Base-by-base conservation (phyloP, 306 rosid genomes). In the Quercus glauca region DNA sequence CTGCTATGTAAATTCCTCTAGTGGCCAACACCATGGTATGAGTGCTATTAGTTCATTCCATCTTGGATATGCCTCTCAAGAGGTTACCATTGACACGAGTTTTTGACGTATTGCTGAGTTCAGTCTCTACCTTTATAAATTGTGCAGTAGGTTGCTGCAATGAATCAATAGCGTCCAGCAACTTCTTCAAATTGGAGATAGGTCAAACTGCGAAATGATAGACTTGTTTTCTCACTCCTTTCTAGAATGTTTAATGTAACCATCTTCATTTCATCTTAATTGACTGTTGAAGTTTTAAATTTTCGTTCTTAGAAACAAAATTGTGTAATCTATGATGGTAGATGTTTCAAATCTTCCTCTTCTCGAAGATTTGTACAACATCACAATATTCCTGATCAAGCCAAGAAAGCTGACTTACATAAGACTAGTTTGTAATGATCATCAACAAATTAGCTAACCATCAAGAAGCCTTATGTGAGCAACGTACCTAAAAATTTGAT, bases 51-150 rank as follows among this genome's bases (percentile, higher is more conserved):
- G 21, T 26, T 73, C 69, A 87, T 75, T 75, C 80, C 73, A 60
- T 76, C 69, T 21, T 82, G 63, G 79, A 73, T 81, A 28, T 73
- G 76, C 82, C 73, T 73, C 81, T 73, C 89, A 78, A 73, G 86
- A 84, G 85, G 81, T 77, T 80, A 85, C 86, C 85, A 72, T 86
- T 80, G 86, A 81, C 72, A 60, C 73, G 75, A 81, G 88, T 73
- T 86, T 52, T 73, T 85, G 87, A 75, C 63, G 61, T 79, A 1
- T 73, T 70, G 53, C 53, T 49, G 53, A 49, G 53, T 49, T 49
- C 53, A 12, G 53, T 49, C 53, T 49, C 53, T 49, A 59, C 31
- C 57, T 72, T 73, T 53, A 35, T 58, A 70, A 51, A 74, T 55
- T 28, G 11, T 76, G 80, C 51, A 55, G 67, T 69, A 31, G 79